Evolutionary conservation across 2,329 filamentous ascomycete species (phyloP).

Genomic region (Cytospora piceae): DNA sequence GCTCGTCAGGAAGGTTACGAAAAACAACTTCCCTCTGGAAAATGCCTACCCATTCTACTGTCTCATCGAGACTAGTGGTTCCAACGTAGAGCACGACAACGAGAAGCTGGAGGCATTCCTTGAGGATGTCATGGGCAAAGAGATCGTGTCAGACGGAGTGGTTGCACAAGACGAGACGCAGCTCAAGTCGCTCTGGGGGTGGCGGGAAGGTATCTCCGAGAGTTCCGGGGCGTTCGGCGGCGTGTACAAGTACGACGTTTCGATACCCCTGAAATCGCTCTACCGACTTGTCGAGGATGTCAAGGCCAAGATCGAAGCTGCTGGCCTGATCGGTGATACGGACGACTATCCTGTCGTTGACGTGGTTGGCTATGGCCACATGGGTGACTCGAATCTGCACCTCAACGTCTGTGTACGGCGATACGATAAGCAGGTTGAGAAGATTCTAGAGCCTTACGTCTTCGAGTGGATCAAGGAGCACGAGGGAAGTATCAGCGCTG

Average conservation of each 20-base stretch:
- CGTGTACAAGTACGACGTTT: slow-evolving; percentile 98
- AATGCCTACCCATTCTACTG: slow-evolving; percentile 92
- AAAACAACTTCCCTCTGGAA: slow-evolving; percentile 80
- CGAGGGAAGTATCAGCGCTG: slow-evolving; percentile 92
- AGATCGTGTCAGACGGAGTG: slow-evolving; percentile 86
- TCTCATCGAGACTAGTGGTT: slow-evolving; percentile 93
- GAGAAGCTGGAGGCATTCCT: slow-evolving; percentile 90
- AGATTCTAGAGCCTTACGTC: slow-evolving; percentile 88
- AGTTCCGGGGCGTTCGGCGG: slow-evolving; percentile 87
- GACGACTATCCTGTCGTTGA: slow-evolving; percentile 79
- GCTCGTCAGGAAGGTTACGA: slow-evolving; percentile 74
- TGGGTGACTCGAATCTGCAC: slow-evolving; percentile 96
- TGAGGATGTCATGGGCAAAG: slow-evolving; percentile 86
- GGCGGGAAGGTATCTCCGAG: slow-evolving; percentile 92
- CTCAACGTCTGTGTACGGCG: slow-evolving; percentile 83
- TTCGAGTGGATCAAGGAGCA: slow-evolving; percentile 95
- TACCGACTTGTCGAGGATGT: slow-evolving; percentile 90
- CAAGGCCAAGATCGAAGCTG: slow-evolving; percentile 69
- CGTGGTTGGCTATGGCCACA: slow-evolving; percentile 96
- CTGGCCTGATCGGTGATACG: slow-evolving; percentile 77
- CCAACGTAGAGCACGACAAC: slow-evolving; percentile 89
- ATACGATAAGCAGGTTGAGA: slow-evolving; percentile 87
- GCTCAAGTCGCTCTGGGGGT: slow-evolving; percentile 81
- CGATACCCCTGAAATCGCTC: slow-evolving; percentile 85
- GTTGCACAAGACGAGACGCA: slow-evolving; percentile 94